A percentile compares a stretch with the other conserved stretches of the same genome.
Evolutionary conservation across 225 moss, liverwort and hornwort genomes (phyloP).

Genomic region (Sphagnum tenellum): DNA sequence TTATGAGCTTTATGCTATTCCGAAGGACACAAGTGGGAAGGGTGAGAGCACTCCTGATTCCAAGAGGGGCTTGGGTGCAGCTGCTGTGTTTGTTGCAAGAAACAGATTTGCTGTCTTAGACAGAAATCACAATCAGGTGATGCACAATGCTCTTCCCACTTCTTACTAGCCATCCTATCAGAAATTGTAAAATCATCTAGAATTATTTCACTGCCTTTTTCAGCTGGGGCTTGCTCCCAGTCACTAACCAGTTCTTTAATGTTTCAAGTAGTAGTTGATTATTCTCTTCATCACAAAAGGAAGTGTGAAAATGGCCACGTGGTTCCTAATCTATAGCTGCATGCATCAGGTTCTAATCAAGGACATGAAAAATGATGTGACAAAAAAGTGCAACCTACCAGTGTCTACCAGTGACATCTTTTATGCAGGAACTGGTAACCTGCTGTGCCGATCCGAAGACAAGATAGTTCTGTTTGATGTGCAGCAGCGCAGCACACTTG

Average conservation of each 20-base stretch:
- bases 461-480: slow-evolving; percentile 91
- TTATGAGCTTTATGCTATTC: slow-evolving; percentile 84
- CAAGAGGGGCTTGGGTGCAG: slow-evolving; percentile 81
- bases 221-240: not conserved
- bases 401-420: slow-evolving; percentile 79
- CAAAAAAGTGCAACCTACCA: slow-evolving; percentile 75
- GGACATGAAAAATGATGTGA: slow-evolving; percentile 92
- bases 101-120: slow-evolving; percentile 94
- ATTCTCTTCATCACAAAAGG: too few species aligned
- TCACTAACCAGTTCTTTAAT: not conserved
- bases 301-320: not conserved
- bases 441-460: slow-evolving; percentile 92
- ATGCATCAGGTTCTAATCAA: slow-evolving; percentile 69
- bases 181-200: too few species aligned
- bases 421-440: slow-evolving; percentile 87
- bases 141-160: not conserved
- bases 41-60: slow-evolving; percentile 86
- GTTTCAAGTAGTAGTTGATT: not conserved
- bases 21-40: slow-evolving; percentile 83
- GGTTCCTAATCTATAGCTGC: not conserved
- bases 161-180: too few species aligned
- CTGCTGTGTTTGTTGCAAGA: slow-evolving; percentile 92
- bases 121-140: slow-evolving; percentile 84
- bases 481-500: slow-evolving; percentile 79
- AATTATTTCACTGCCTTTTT: not conserved